Evolutionary conservation across 2,329 filamentous ascomycete genomes (phyloP), one percentile per base, ranked within the genome.

Genomic region (Aspergillus transmontanensis): DNA sequence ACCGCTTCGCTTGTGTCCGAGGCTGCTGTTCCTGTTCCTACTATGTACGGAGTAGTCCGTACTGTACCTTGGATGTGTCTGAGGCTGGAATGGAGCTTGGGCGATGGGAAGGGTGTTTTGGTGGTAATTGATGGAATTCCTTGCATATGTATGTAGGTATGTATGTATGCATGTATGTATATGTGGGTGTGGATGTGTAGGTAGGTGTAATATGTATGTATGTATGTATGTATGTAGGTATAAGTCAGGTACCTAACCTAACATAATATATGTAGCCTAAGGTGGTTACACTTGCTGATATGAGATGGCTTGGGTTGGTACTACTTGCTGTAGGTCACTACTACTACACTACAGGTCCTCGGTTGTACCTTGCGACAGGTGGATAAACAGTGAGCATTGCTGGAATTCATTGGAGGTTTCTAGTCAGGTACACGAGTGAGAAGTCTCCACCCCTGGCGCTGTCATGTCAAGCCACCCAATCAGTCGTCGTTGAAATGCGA

Each of bases 361-460:
- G 43, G 43, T 12, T 23, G 43, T 23, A 21, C 43, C 43, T 23
- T 46, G 9, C n/a, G 16, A 28, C 23, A 1, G 23, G 46, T 50
- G 19, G 43, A 19, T 51, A 41, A 36, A 16, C 16, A 12, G 36
- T 26, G 48, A n/a, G 48, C 48, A 30, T 28, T 21, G 16, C 16
- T 30, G 34, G 34, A 55, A 36, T 55, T 55, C 32, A 55, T 55
- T 55, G 51, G 51, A 55, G 51, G 30, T 32, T 55, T 39, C 51
- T 36, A 59, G 43, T 59, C 51, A 39, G 36, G 58, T 53, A 55
- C 64, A 64, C 61, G 63, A 68, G 63, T 60, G 39, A 30, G 55
- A 19, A 50, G 63, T 64, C 62, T 55, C 64, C 60, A 62, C 62
- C 57, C 58, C 59, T 54, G 63, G 63, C 61, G 61, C 66, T 68